These are phyloP conservation scores for Pseudopyricularia cyperi DNA, from an alignment of 2,329 filamentous ascomycete genomes.

Conservation along the genomic window DNA sequence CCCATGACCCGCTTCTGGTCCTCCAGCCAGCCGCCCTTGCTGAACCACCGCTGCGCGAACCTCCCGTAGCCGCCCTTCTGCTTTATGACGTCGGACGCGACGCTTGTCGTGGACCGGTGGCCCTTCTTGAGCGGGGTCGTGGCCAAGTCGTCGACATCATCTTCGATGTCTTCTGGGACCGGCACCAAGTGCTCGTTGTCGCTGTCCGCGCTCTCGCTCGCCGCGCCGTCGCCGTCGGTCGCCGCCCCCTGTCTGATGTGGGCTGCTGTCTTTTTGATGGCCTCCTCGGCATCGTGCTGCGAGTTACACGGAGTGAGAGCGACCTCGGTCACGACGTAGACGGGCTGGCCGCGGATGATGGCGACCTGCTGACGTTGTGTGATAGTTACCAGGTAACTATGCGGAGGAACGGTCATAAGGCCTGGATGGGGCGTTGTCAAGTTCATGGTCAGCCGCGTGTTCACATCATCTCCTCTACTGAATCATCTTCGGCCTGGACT, in stretches of 20 bases:
- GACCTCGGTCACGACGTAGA: slow-evolving; percentile 83
- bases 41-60: slow-evolving; percentile 89
- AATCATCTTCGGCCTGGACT: background rate
- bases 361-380: slow-evolving; percentile 80
- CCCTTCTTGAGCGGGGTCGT: slow-evolving; percentile 13
- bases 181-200: slow-evolving; percentile 31
- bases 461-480: background rate
- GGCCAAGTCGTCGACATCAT: slow-evolving; percentile 14
- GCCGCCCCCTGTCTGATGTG: slow-evolving; percentile 27
- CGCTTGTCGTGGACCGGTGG: slow-evolving; percentile 36
- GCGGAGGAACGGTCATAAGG: slow-evolving; percentile 67
- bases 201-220: slow-evolving; percentile 21
- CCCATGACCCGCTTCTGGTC: slow-evolving; percentile 59
- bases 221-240: slow-evolving; percentile 19
- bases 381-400: slow-evolving; percentile 78
- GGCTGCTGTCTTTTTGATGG: slow-evolving; percentile 48
- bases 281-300: slow-evolving; percentile 57
- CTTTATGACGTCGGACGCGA: slow-evolving; percentile 80
- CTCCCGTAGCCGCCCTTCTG: slow-evolving; percentile 73
- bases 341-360: slow-evolving; percentile 64
- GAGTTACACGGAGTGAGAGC: slow-evolving; percentile 80
- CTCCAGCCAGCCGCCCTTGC: slow-evolving; percentile 65
- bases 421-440: too few relatives aligned
- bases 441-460: too few relatives aligned
- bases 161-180: slow-evolving; percentile 13